phyloP scores from a whole-genome alignment of 2,329 filamentous ascomycete species.

The Pyrenophora teres region DNA sequence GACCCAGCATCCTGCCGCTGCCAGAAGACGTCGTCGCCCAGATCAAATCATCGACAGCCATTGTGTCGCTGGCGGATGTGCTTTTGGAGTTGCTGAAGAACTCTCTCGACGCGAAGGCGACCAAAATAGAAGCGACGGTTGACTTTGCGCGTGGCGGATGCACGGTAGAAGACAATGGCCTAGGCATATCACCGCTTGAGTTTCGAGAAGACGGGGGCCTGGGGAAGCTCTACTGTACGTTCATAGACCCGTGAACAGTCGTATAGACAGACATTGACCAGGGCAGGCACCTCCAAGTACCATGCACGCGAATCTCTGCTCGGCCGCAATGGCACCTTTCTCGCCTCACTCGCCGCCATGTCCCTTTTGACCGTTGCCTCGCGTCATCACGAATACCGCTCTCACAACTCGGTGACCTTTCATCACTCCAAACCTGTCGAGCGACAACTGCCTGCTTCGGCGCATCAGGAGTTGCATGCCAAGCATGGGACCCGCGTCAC shows the following conservation, averaged over 20 bases:
- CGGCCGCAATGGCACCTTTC: slow-evolving; percentile 73
- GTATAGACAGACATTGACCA: slow-evolving; percentile 7
- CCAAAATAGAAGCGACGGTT: slow-evolving; percentile 69
- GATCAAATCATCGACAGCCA: slow-evolving; percentile 81
- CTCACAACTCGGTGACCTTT: slow-evolving; percentile 68
- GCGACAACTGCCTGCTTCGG: slow-evolving; percentile 65
- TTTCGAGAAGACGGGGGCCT: slow-evolving; percentile 74
- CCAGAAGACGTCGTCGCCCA: slow-evolving; percentile 73
- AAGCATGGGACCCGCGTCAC: slow-evolving; percentile 75
- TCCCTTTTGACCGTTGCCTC: slow-evolving; percentile 80
- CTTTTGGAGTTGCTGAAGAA: slow-evolving; percentile 78
- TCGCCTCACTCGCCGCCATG: slow-evolving; percentile 75
- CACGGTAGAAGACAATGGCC: slow-evolving; percentile 80
- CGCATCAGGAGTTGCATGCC: slow-evolving; percentile 60
- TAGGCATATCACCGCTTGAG: slow-evolving; percentile 74
- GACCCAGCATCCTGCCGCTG: slow-evolving; percentile 65
- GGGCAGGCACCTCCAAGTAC: slow-evolving; percentile 78
- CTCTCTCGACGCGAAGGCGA: slow-evolving; percentile 77
- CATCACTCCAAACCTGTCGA: slow-evolving; percentile 71
- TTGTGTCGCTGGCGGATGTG: slow-evolving; percentile 75
- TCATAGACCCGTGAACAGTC: slow-evolving; percentile 1
- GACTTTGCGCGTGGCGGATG: slow-evolving; percentile 79
- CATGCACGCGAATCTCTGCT: slow-evolving; percentile 53
- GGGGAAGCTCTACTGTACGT: slow-evolving; percentile 71
- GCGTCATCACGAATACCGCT: slow-evolving; percentile 63